phyloP scores from a whole-genome alignment of 495 filamentous ascomycete genomes.

The Platismatia glauca region DNA sequence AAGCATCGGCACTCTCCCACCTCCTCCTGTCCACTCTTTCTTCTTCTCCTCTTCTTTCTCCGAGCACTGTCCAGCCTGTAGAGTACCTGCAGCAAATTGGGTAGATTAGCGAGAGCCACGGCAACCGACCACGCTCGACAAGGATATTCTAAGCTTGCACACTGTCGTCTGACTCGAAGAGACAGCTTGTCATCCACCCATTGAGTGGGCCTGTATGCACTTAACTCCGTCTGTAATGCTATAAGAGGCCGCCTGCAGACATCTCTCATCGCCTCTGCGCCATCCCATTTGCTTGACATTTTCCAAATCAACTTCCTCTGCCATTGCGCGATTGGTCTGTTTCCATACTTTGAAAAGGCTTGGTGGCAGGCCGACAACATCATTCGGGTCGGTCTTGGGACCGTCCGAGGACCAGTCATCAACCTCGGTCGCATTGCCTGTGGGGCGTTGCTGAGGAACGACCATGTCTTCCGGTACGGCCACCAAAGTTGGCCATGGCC shows the following conservation, averaged over 20 bases:
- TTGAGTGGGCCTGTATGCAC: background rate
- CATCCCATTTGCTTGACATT: background rate
- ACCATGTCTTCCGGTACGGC: slow-evolving; percentile 8
- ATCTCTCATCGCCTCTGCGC: background rate
- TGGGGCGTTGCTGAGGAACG: background rate
- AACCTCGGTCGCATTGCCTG: background rate
- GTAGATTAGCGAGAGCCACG: background rate
- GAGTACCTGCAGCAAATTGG: background rate
- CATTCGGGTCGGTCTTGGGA: no score
- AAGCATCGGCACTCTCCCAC: background rate
- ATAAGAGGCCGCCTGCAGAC: background rate
- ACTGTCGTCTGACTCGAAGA: background rate
- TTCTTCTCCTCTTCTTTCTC: background rate
- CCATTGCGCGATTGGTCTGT: background rate
- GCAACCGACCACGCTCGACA: background rate
- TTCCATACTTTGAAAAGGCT: background rate
- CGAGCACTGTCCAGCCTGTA: no score
- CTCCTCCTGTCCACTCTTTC: background rate
- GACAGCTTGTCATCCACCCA: background rate
- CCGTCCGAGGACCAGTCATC: background rate
- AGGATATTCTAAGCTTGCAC: background rate
- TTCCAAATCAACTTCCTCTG: background rate
- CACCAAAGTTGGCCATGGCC: slow-evolving; percentile 55
- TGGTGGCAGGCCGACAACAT: background rate
- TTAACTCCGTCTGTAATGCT: background rate